A percentile compares a stretch with the other conserved stretches of the same genome.
phyloP scores from a whole-genome alignment of 2,329 filamentous ascomycete species.

The Pseudogymnoascus sp. region DNA sequence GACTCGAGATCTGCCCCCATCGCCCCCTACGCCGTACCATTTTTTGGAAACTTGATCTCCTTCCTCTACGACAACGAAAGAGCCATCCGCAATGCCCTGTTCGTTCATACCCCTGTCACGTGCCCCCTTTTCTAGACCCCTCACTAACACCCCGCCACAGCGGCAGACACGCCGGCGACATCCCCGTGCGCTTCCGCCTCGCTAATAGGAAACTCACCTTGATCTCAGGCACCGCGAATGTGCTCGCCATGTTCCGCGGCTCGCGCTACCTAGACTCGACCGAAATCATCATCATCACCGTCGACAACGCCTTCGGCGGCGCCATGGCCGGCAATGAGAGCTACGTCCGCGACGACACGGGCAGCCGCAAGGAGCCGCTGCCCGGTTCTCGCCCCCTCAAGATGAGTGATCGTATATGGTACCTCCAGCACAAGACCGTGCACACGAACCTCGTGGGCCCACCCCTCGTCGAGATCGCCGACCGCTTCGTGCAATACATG shows the following conservation, averaged over 20 bases:
- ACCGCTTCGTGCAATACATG: not conserved
- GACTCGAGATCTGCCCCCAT: constrained; percentile 14
- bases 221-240: constrained; percentile 17
- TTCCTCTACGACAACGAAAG: constrained; percentile 17
- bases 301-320: constrained; percentile 19
- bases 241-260: constrained; percentile 16
- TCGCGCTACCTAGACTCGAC: constrained; percentile 16
- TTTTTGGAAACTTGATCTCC: constrained; percentile 17
- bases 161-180: constrained; percentile 12
- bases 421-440: constrained; percentile 13
- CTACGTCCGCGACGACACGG: constrained; percentile 16
- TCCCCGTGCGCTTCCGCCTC: constrained; percentile 17
- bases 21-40: constrained; percentile 16
- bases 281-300: constrained; percentile 11
- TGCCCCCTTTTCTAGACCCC: not conserved
- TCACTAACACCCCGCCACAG: constrained; percentile 10
- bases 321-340: not conserved
- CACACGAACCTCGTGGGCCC: constrained; percentile 14
- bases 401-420: constrained; percentile 16
- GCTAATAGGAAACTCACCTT: constrained; percentile 14
- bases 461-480: constrained; percentile 15
- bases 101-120: not conserved
- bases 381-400: constrained; percentile 12
- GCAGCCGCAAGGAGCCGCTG: constrained; percentile 14
- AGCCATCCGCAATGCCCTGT: constrained; percentile 15